phyloP scores from a whole-genome alignment of 2,329 filamentous ascomycete species.

The Paraconiothyrium sp. region DNA sequence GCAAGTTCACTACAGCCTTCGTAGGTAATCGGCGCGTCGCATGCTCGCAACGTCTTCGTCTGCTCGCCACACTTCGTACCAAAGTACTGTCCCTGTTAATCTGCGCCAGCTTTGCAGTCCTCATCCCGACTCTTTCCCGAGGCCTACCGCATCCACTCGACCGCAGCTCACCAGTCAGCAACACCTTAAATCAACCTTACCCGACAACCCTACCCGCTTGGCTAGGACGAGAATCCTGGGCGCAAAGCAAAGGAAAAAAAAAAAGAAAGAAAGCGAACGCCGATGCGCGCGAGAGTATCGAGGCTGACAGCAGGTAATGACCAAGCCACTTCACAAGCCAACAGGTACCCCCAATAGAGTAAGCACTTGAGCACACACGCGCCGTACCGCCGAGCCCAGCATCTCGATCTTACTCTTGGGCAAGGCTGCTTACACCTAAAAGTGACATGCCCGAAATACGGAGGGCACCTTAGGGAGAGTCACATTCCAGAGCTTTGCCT shows the following conservation, averaged over 20 bases:
- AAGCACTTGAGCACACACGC: constrained; percentile 2
- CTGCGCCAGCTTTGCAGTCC: not conserved
- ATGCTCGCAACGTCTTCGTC: not conserved
- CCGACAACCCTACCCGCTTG: not conserved
- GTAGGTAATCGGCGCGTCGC: not conserved
- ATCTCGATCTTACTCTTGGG: not conserved
- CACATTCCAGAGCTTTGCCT: not conserved
- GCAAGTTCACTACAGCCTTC: not conserved
- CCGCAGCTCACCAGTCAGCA: not conserved
- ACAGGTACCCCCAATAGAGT: not conserved
- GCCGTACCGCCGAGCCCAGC: not conserved
- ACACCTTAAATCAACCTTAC: not conserved
- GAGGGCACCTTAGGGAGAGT: not conserved
- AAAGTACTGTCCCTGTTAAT: not conserved
- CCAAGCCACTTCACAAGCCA: not conserved
- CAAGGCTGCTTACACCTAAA: not conserved
- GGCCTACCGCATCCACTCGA: not conserved
- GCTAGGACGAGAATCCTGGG: not conserved
- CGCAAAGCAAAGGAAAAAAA: not conserved
- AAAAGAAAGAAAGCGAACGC: not conserved
- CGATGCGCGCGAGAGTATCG: not conserved
- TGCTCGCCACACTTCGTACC: not conserved
- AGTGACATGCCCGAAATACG: not conserved
- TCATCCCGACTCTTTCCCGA: not conserved
- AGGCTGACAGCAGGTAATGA: not conserved